Percentiles rank a stretch among this genome's conserved stretches.
Evolutionary conservation across 495 filamentous ascomycete genomes (phyloP).

Genomic region (Tuber borchii): DNA sequence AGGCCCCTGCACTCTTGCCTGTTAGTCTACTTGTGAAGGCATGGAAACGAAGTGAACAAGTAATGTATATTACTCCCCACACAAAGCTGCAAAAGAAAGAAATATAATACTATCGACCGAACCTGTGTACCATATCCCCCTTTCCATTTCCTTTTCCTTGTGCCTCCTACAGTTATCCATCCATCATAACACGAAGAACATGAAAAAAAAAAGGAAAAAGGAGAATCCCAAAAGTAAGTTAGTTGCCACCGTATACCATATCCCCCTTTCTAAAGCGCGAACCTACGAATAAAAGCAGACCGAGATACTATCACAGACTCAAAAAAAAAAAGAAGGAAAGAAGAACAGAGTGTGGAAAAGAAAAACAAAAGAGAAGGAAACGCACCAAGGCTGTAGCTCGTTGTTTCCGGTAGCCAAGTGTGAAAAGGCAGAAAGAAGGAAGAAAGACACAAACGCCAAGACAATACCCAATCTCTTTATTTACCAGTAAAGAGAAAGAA

Average conservation of each 20-base stretch:
- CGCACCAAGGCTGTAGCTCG: background rate
- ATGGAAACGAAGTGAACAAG: no score
- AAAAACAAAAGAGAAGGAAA: conserved; percentile 7
- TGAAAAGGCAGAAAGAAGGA: conserved; percentile 16
- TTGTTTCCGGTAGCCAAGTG: background rate
- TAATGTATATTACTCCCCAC: background rate
- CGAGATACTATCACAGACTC: background rate
- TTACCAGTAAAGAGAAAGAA: background rate
- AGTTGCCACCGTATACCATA: background rate
- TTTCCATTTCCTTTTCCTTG: background rate
- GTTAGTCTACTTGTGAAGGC: no score
- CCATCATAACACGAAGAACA: background rate
- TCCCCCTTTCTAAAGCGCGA: background rate
- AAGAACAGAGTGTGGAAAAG: background rate
- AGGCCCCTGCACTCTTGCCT: no score
- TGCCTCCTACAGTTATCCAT: background rate
- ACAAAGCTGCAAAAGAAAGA: background rate
- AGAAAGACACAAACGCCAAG: conserved; percentile 19
- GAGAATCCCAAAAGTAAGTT: background rate
- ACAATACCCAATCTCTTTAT: background rate
- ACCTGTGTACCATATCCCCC: background rate
- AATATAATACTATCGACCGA: background rate
- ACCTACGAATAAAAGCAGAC: background rate
- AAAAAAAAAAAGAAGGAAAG: background rate
- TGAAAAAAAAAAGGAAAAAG: conserved; percentile 9